Base-by-base conservation (phyloP, 1,284 basidiomycete species). In the Puccinia horiana region DNA sequence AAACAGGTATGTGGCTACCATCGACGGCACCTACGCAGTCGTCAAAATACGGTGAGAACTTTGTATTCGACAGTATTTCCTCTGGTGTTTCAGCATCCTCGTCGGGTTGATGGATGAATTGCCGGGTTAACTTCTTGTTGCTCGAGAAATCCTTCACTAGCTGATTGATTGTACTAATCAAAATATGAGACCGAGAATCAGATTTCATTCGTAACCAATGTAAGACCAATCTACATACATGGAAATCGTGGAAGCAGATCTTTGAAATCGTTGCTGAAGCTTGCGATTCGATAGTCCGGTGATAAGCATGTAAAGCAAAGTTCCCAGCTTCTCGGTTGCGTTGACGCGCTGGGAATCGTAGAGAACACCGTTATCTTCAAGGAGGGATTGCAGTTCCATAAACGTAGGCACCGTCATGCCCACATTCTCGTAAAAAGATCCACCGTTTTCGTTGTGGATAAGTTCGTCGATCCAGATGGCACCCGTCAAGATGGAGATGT, bases 41-140 rank as follows among this genome's bases (percentile, higher is more conserved):
- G 23, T 67, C 63, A 67, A 67, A 67, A 6, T 67, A 67, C 37
- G 44, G 69, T 0, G 69, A 72, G 32, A 72, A 72, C 35, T 49
- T 49, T 47, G 69, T 11, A 29, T 72, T 72, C 2, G n/a, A 26
- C 37, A 29, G 1, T 11, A 72, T 72, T 32, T 72, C 44, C 0
- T 32, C n/a, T 14, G n/a, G 44, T 0, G 44, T 47, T 8, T 49
- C 26, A 0, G 16, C 23, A 9, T 72, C 37, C 12, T 72, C 18
- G 26, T 29, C 18, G 1, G 69, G 69, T 5, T 49, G 26, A 49
- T 23, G 9, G n/a, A 72, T 72, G 16, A 12, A 69, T 2, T 14
- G 3, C 6, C 23, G 29, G 16, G 44, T 44, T 3, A 69, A 37
- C n/a, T 32, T 5, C 18, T 67, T 67, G 20, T 40, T 4, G 26